A percentile compares a stretch with the other conserved stretches of the same genome.
These are phyloP conservation scores for Gastrolobium bilobum DNA, from an alignment of 306 rosid species.

Conservation along the genomic window DNA sequence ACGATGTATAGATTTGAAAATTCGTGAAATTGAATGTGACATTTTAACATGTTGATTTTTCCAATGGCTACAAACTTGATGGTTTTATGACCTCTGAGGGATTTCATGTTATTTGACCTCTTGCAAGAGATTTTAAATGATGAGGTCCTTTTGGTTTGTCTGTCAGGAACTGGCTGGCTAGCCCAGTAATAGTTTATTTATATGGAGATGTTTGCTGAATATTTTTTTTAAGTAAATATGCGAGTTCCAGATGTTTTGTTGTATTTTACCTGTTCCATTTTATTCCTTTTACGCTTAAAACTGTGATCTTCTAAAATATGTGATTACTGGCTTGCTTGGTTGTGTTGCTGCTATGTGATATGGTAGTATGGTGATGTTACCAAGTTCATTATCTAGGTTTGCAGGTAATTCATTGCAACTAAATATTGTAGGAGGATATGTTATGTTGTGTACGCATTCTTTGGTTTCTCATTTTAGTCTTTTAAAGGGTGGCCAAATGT, in stretches of 20 bases:
- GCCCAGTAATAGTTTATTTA: slow-evolving; percentile 2
- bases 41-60: slow-evolving; percentile 12
- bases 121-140: neutral
- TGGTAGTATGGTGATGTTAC: slow-evolving; percentile 20
- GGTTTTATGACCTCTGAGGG: slow-evolving; percentile 14
- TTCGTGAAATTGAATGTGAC: slow-evolving; percentile 17
- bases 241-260: neutral
- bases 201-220: slow-evolving; percentile 21
- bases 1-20: slow-evolving; percentile 6
- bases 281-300: slow-evolving; percentile 18
- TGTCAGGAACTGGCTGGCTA: neutral
- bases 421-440: slow-evolving; percentile 11
- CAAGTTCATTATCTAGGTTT: slow-evolving; percentile 40
- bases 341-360: slow-evolving; percentile 24
- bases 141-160: neutral
- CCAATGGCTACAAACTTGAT: neutral
- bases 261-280: neutral
- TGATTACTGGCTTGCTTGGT: slow-evolving; percentile 26
- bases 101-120: slow-evolving; percentile 20
- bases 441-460: slow-evolving; percentile 27
- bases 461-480: slow-evolving; percentile 26
- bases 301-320: neutral
- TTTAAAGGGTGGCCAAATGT: neutral
- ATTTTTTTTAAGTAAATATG: neutral
- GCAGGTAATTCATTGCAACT: slow-evolving; percentile 6